Base-by-base conservation (phyloP, 768 basidiomycete species). In the Russula ochroleuca region DNA sequence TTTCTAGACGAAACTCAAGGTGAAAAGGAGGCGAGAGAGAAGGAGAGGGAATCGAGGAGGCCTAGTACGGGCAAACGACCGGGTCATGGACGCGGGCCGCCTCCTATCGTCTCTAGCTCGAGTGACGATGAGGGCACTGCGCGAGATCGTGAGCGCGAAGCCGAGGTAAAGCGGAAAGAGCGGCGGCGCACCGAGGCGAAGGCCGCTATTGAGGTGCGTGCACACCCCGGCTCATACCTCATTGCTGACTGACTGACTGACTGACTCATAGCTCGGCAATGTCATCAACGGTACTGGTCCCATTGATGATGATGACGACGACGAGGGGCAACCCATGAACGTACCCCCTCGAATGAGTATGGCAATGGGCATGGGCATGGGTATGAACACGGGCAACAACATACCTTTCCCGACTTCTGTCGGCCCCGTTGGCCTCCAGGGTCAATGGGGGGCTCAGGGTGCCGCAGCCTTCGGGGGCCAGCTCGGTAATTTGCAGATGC, bases 151-250 rank as follows among this genome's bases (percentile, higher is more conserved):
- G 65, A 69, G 25, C 69, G 69, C 40, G 69, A 73, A 13, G 76
- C 78, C 23, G 82, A 90, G 73, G 77, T 79, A 68, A 80, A 80
- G 73, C 81, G 90, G 72, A 82, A 79, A 65, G 88, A 92, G 71
- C 78, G 92, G 70, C 79, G 92, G 73, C 79, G 92, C 68, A 82
- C 80, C 69, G 92, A 94, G 72, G 90, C 92, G n/a, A 87, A 83
- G 73, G 88, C 90, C 71, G 88, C 92, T 37, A 88, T 92, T 71
- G 89, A 94, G 85, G 92, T 93, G 58, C n/a, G 84, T 47, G 10
- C 74, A 23, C 56, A 82, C 75, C 38, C 55, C 67, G 25, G 50
- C 40, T 3, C 40, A n/a, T 9, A 38, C 25, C 9, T 41, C 21
- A n/a, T n/a, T n/a, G 3, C 13, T 11, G 47, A 28, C 21, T 28